Conservation (phyloP, 345 rosid genomes). For the Dovyalis caffra region DNA sequence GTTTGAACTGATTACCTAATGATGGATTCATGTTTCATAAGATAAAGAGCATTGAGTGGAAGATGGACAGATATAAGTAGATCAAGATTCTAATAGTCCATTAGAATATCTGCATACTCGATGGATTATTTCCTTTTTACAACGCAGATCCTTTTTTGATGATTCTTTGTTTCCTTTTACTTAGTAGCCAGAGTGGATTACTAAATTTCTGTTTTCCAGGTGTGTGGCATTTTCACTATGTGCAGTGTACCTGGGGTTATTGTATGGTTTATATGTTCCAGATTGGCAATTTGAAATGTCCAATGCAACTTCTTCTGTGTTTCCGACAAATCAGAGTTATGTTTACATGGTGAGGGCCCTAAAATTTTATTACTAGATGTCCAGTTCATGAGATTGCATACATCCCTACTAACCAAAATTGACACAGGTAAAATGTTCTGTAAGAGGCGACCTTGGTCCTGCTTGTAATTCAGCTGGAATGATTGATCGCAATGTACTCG, state of each 20-base stretch:
- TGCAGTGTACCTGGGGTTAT: conserved; percentile 34
- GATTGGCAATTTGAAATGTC: conserved; percentile 41
- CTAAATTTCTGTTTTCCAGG: conserved; percentile 25
- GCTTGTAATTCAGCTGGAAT: conserved; percentile 51
- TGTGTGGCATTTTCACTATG: conserved; percentile 28
- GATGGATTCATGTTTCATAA: not conserved
- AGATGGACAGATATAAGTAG: too few species aligned
- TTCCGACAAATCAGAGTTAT: conserved; percentile 16
- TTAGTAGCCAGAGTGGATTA: not conserved
- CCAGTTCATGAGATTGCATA: not conserved
- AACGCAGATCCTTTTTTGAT: not conserved
- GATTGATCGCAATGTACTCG: conserved; percentile 46
- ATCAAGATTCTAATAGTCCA: too few species aligned
- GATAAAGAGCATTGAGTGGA: too few species aligned
- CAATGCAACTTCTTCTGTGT: conserved; percentile 11
- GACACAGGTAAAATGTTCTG: conserved; percentile 43
- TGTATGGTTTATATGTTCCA: conserved; percentile 45
- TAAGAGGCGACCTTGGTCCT: conserved; percentile 46
- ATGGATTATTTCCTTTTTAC: not conserved
- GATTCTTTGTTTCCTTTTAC: not conserved
- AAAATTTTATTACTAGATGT: not conserved
- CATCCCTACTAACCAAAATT: not conserved
- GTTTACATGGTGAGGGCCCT: conserved; percentile 27
- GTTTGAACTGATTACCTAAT: not conserved
- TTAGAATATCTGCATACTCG: too few species aligned